These are phyloP conservation scores for Quercus aquifolioides DNA, from an alignment of 306 rosid species.

Conservation along the genomic window DNA sequence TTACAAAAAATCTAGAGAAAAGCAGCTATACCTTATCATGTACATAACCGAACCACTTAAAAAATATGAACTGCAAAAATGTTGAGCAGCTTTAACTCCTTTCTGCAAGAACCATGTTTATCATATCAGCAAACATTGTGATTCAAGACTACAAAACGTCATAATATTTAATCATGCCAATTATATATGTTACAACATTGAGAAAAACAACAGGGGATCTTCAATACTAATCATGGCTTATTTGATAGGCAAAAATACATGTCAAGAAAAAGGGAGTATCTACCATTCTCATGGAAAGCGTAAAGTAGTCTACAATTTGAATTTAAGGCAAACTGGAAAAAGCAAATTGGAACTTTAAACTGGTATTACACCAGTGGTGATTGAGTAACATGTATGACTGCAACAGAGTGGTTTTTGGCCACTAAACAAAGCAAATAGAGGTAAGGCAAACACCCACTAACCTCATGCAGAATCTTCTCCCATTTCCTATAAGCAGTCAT, in stretches of 20 bases:
- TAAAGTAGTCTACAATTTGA: background rate
- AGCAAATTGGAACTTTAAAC: background rate
- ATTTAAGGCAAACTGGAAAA: background rate
- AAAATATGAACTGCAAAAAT: slow-evolving; percentile 75
- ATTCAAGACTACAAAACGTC: background rate
- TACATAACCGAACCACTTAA: slow-evolving; percentile 85
- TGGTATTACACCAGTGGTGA: background rate
- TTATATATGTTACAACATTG: background rate
- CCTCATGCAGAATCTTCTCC: slow-evolving; percentile 76
- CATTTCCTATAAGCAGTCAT: slow-evolving; percentile 72
- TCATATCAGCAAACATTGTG: slow-evolving; percentile 6
- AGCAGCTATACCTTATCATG: slow-evolving; percentile 70
- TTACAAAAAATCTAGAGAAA: background rate
- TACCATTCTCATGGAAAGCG: background rate
- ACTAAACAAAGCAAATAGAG: slow-evolving; percentile 15
- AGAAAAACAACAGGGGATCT: background rate
- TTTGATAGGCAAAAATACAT: background rate
- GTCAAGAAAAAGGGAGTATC: background rate
- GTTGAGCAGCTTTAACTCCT: slow-evolving; percentile 79
- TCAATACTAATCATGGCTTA: background rate
- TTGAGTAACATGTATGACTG: background rate
- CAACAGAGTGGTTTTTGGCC: background rate
- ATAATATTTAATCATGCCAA: background rate
- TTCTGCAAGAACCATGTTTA: slow-evolving; percentile 47
- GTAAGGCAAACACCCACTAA: slow-evolving; percentile 27